Conservation (phyloP, 805 yeast genomes). For the Lipomyces yamadae region DNA sequence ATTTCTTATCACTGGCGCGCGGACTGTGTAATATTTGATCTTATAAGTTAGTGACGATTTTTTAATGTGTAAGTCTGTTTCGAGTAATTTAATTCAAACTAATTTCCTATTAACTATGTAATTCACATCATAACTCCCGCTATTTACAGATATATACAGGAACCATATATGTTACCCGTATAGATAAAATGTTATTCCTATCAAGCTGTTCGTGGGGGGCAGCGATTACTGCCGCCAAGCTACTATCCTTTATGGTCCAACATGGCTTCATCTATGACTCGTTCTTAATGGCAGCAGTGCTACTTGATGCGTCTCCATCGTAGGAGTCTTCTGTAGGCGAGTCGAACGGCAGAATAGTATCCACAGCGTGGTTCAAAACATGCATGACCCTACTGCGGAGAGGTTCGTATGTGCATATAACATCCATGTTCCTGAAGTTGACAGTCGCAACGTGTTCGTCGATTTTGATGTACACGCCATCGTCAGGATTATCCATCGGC, state of each 20-base stretch:
- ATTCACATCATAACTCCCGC: neutral
- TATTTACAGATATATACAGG: neutral
- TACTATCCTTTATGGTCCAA: no score
- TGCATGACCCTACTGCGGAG: slow-evolving; percentile 82
- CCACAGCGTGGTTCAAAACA: slow-evolving; percentile 75
- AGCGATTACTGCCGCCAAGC: no score
- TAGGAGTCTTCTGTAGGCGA: neutral
- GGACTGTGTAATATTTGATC: neutral
- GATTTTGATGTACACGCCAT: slow-evolving; percentile 65
- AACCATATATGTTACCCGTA: no score
- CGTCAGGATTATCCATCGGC: slow-evolving; percentile 38
- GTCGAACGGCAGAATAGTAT: slow-evolving; percentile 72
- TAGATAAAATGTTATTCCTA: no score
- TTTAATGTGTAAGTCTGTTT: neutral
- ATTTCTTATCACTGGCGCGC: neutral
- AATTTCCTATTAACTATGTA: neutral
- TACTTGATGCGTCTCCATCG: neutral
- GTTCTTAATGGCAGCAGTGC: neutral
- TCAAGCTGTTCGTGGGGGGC: no score
- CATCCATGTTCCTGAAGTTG: slow-evolving; percentile 65
- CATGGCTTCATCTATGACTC: neutral
- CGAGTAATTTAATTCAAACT: neutral
- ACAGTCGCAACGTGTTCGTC: slow-evolving; percentile 78
- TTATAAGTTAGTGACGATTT: neutral
- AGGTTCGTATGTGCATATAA: slow-evolving; percentile 74